These are phyloP conservation scores for Lichtheimia ornata DNA, from an alignment of 371 early-diverging fungal genomes.

Conservation along the genomic window DNA sequence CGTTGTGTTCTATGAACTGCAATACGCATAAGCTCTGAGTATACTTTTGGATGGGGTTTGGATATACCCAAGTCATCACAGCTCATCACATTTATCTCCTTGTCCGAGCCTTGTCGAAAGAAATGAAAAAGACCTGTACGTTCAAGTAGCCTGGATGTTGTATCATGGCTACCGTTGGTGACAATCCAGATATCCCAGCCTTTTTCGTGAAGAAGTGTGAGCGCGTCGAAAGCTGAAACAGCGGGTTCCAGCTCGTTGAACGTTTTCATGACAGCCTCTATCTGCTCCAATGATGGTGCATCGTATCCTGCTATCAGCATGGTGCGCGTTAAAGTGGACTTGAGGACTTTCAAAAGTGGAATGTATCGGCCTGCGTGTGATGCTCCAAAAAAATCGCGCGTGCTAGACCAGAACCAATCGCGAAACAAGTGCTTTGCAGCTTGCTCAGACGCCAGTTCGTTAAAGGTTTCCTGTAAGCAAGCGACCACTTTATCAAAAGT, in stretches of 20 bases:
- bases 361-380: slow-evolving; percentile 39
- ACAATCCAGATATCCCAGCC: slow-evolving; percentile 44
- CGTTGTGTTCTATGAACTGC: slow-evolving; percentile 33
- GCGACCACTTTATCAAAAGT: slow-evolving; percentile 30
- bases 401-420: slow-evolving; percentile 27
- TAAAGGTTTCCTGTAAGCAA: slow-evolving; percentile 10
- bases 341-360: slow-evolving; percentile 22
- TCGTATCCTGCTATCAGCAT: slow-evolving; percentile 12
- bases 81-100: slow-evolving; percentile 17
- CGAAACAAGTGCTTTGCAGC: slow-evolving; percentile 19
- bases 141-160: slow-evolving; percentile 16
- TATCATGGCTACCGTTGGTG: slow-evolving; percentile 17
- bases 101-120: background rate
- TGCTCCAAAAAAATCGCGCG: slow-evolving; percentile 35
- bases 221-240: slow-evolving; percentile 18
- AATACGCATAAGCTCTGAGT: slow-evolving; percentile 40
- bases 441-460: background rate
- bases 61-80: slow-evolving; percentile 40
- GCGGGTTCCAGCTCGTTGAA: slow-evolving; percentile 21
- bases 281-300: slow-evolving; percentile 4
- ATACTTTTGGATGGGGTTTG: slow-evolving; percentile 48
- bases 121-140: slow-evolving; percentile 6
- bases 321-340: slow-evolving; percentile 22
- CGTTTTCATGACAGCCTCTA: slow-evolving; percentile 19
- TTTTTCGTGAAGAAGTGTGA: slow-evolving; percentile 12